phyloP scores from a whole-genome alignment of 208 protist genomes.

The Trypanosoma conorhini region DNA sequence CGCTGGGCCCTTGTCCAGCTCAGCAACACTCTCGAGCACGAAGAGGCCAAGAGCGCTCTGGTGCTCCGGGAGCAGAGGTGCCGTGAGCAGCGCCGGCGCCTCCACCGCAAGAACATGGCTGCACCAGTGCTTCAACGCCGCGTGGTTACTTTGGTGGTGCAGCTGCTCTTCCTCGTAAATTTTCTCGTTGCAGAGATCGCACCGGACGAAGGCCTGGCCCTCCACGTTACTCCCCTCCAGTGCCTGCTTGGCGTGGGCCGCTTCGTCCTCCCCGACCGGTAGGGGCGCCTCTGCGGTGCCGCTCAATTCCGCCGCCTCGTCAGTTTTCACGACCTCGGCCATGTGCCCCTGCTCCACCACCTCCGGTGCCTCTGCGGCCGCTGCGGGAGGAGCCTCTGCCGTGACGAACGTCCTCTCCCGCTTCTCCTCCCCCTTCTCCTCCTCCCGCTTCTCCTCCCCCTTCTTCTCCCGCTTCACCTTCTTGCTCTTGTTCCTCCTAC shows the following conservation, averaged over 20 bases:
- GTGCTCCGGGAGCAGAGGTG: neutral
- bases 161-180: conserved; percentile 2
- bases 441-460: no score
- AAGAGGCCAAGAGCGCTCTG: conserved; percentile 34
- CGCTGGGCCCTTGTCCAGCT: conserved; percentile 39
- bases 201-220: neutral
- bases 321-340: no score
- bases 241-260: neutral
- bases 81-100: neutral
- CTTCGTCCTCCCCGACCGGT: conserved; percentile 4
- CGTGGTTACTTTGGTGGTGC: conserved; percentile 14
- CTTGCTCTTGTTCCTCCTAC: no score
- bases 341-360: no score
- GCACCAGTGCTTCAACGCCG: conserved; percentile 1
- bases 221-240: no score
- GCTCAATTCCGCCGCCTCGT: neutral
- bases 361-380: no score
- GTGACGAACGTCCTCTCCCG: no score
- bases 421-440: no score
- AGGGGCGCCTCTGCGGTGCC: neutral
- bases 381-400: no score
- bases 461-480: no score
- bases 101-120: neutral
- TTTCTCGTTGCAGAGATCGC: conserved; percentile 17
- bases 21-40: conserved; percentile 32